phyloP scores from a whole-genome alignment of 768 basidiomycete genomes.

The Boletellus sp. region DNA sequence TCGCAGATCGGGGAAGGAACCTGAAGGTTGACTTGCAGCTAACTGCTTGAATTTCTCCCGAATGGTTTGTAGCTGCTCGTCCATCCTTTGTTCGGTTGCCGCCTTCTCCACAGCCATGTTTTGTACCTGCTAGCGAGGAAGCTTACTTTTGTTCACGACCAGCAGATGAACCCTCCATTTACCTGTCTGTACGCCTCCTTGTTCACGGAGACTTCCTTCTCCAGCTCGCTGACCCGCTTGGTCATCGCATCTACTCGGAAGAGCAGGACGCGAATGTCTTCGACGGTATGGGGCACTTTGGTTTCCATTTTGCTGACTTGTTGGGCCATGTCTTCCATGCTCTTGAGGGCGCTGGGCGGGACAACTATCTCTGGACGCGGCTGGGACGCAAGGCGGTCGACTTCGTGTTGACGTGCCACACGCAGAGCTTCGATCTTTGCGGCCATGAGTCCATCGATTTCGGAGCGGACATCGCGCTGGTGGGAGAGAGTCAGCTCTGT shows the following conservation, averaged over 20 bases:
- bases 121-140: constrained; percentile 15
- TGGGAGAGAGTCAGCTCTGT: constrained; percentile 29
- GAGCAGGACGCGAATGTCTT: constrained; percentile 26
- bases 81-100: constrained; percentile 10
- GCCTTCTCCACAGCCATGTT: constrained; percentile 13
- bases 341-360: constrained; percentile 10
- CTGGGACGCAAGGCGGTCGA: constrained; percentile 13
- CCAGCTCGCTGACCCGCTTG: constrained; percentile 18
- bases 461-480: constrained; percentile 13
- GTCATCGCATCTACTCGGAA: constrained; percentile 19
- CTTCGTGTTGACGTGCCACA: constrained; percentile 18
- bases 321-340: constrained; percentile 18
- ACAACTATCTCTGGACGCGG: constrained; percentile 20
- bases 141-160: neutral
- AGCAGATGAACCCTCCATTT: neutral
- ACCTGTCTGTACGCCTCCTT: constrained; percentile 21
- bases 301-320: constrained; percentile 19
- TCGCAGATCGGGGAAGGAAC: neutral
- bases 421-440: constrained; percentile 20
- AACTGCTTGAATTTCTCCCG: constrained; percentile 16
- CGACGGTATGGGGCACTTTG: constrained; percentile 22
- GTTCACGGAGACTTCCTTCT: constrained; percentile 19
- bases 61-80: constrained; percentile 15
- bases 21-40: constrained; percentile 6
- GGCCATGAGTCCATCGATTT: constrained; percentile 18